Percentiles rank a stretch among this genome's conserved stretches.
Evolutionary conservation across 192 early-diverging fungal genomes (phyloP).

Genomic region (Jimgerdemannia lactiflua): DNA sequence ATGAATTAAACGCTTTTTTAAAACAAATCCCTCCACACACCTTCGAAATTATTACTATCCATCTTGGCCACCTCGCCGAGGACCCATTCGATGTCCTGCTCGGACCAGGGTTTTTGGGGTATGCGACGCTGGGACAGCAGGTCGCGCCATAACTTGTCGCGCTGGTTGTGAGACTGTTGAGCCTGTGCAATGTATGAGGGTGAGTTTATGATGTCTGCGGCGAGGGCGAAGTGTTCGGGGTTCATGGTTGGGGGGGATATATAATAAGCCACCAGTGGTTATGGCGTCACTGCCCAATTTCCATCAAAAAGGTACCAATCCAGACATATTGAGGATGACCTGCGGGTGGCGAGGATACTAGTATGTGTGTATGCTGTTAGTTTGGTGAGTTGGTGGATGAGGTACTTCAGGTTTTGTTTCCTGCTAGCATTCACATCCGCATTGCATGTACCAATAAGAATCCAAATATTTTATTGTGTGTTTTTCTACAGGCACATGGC

Average conservation of each 20-base stretch:
- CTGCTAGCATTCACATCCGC: too few relatives aligned
- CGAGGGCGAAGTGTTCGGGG: not conserved
- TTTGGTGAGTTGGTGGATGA: too few relatives aligned
- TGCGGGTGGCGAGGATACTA: too few relatives aligned
- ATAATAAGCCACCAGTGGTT: too few relatives aligned
- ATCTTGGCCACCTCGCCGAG: slow-evolving; percentile 3
- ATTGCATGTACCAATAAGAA: too few relatives aligned
- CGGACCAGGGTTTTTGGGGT: not conserved
- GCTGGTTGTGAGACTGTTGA: not conserved
- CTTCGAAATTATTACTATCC: slow-evolving; percentile 4
- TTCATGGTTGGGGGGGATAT: not conserved
- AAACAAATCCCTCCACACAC: not conserved
- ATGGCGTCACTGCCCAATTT: too few relatives aligned
- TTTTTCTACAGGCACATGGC: too few relatives aligned
- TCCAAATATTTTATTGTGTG: too few relatives aligned
- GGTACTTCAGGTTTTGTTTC: too few relatives aligned
- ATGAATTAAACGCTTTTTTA: not conserved
- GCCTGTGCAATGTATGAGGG: not conserved
- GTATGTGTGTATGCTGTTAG: too few relatives aligned
- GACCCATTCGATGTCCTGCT: slow-evolving; percentile 2
- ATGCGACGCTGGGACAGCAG: not conserved
- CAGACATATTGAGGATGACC: too few relatives aligned
- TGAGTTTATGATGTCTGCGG: not conserved
- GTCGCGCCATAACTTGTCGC: not conserved
- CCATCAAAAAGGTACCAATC: too few relatives aligned